phyloP scores from a whole-genome alignment of 371 early-diverging fungal species.

The Coemansia sp. region DNA sequence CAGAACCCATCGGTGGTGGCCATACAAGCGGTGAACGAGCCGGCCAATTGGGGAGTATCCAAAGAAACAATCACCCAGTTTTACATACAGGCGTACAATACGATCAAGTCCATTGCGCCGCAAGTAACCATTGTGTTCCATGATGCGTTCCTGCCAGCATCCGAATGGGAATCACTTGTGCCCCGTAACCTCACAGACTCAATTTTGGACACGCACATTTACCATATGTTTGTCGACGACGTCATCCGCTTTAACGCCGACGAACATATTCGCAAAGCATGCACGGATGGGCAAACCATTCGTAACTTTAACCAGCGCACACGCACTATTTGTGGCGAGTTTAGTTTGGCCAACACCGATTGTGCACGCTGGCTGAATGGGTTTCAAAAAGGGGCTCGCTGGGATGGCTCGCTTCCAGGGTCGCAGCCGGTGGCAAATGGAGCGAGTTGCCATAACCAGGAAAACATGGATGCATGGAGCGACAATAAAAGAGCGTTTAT shows the following conservation, averaged over 20 bases:
- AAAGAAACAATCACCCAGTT: slow-evolving; percentile 34
- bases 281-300: slow-evolving; percentile 21
- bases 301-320: slow-evolving; percentile 20
- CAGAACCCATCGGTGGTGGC: slow-evolving; percentile 35
- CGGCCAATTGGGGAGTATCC: slow-evolving; percentile 51
- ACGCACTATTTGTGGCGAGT: slow-evolving; percentile 72
- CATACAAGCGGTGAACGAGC: slow-evolving; percentile 54
- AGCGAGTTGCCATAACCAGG: slow-evolving; percentile 58
- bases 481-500: slow-evolving; percentile 49
- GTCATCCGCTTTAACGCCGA: slow-evolving; percentile 55
- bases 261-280: slow-evolving; percentile 29
- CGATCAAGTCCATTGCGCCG: slow-evolving; percentile 30
- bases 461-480: slow-evolving; percentile 46
- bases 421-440: slow-evolving; percentile 18
- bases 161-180: slow-evolving; percentile 42
- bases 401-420: slow-evolving; percentile 62
- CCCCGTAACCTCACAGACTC: slow-evolving; percentile 29
- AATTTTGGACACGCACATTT: slow-evolving; percentile 56
- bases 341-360: slow-evolving; percentile 72
- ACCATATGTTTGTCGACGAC: slow-evolving; percentile 56
- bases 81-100: slow-evolving; percentile 40
- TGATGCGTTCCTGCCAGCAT: slow-evolving; percentile 51
- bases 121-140: slow-evolving; percentile 34
- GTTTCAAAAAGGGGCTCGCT: slow-evolving; percentile 64
- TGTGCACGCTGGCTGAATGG: slow-evolving; percentile 76